Conservation (phyloP, 495 filamentous ascomycete species). For the Astrothelium subdiscretum region DNA sequence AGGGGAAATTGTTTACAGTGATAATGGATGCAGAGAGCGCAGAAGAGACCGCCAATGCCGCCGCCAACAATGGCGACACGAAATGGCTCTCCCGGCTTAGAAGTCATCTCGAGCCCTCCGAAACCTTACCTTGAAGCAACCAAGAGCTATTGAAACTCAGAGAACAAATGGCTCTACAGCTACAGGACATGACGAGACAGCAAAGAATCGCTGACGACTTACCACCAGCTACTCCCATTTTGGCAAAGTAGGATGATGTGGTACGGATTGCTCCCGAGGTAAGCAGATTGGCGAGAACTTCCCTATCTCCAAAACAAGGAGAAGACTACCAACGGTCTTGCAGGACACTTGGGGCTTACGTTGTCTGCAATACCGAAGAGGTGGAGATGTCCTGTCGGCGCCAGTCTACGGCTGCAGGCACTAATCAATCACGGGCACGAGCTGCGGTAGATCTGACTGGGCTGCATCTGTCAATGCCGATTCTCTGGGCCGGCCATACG, state of each 20-base stretch:
- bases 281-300: not conserved
- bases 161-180: too few species aligned
- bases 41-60: conserved; percentile 16
- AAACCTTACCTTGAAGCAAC: not conserved
- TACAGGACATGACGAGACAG: not conserved
- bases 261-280: not conserved
- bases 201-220: not conserved
- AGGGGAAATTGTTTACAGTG: conserved; percentile 12
- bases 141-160: not conserved
- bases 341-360: not conserved
- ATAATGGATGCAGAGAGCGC: conserved; percentile 12
- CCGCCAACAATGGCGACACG: conserved; percentile 13
- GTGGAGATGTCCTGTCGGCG: not conserved
- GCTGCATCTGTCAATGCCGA: not conserved
- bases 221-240: not conserved
- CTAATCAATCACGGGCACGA: not conserved
- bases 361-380: not conserved
- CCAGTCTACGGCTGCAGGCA: not conserved
- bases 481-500: not conserved
- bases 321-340: too few species aligned
- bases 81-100: not conserved
- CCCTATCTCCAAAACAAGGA: too few species aligned
- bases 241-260: not conserved
- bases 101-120: not conserved
- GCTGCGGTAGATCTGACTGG: not conserved